phyloP scores from a whole-genome alignment of 2,329 filamentous ascomycete species.

The Beauveria bassiana region DNA sequence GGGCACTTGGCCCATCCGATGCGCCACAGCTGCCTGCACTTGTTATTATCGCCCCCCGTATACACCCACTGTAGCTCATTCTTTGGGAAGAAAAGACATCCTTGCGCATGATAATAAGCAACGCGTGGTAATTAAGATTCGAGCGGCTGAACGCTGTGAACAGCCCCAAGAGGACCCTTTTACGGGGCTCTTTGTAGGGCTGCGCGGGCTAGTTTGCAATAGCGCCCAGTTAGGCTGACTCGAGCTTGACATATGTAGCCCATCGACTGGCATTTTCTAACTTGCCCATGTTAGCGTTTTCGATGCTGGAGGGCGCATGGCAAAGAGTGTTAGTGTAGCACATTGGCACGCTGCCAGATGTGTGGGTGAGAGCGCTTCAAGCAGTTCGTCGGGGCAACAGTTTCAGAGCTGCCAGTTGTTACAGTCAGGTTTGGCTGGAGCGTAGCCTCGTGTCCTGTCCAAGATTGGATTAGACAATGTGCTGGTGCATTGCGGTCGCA shows the following conservation, averaged over 20 bases:
- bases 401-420: not conserved
- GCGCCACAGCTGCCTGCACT: not conserved
- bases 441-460: not conserved
- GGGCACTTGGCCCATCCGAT: not conserved
- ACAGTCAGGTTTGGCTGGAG: too few relatives aligned
- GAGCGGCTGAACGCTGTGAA: not conserved
- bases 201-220: not conserved
- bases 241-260: not conserved
- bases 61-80: too few relatives aligned
- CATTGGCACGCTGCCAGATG: not conserved
- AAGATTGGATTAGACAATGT: not conserved
- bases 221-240: constrained; percentile 1
- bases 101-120: not conserved
- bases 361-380: not conserved
- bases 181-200: constrained; percentile 5
- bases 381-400: not conserved
- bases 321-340: not conserved
- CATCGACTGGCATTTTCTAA: not conserved
- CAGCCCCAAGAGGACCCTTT: not conserved
- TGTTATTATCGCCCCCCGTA: not conserved
- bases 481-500: not conserved
- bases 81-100: not conserved
- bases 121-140: not conserved
- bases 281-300: not conserved
- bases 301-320: not conserved